Evolutionary conservation across 345 rosid genomes (phyloP), one percentile per base, ranked within the genome.

Genomic region (Euphorbia pulcherrima): DNA sequence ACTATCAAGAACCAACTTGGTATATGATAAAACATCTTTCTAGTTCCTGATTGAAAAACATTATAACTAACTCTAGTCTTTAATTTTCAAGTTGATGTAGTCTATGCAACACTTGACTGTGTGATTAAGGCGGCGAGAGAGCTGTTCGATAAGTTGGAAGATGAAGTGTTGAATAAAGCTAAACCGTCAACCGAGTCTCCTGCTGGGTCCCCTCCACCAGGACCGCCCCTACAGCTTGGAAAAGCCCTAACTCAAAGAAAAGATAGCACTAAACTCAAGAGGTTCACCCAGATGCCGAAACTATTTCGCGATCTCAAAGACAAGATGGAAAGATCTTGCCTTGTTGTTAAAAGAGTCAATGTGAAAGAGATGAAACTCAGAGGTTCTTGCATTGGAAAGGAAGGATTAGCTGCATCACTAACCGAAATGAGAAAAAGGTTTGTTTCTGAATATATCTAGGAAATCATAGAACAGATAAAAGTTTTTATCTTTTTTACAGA

Each of bases 361-460:
- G 24, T 8, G n/a, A 69, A 35, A 60, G 60, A 60, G 48, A 14
- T 33, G 35, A 37, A 69, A 17, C 66, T 69, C 21, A 66, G 55
- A 47, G 72, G 72, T 60, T 65, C n/a, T n/a, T n/a, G n/a, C n/a
- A n/a, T 50, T 21, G 72, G 72, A 50, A 69, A 48, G 40, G 65
- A 33, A 69, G 72, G 72, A 60, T 28, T 69, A 30, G 50, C 54
- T 13, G 72, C 72, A 29, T n/a, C 72, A 46, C 28, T 69, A n/a
- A 50, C 65, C 46, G 66, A 69, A 69, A 5, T 69, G 44, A 60
- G 59, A 30, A 60, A 69, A 11, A 69, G 72, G 72, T 69, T 47
- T 23, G 59, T 54, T 59, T 57, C 27, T 18, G 27, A 23, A 14
- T 27, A 60, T 33, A 35, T 35, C 26, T 9, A 18, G 48, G 11